Base-by-base conservation (phyloP, 768 basidiomycete genomes). In the Amanita pallidorosea region DNA sequence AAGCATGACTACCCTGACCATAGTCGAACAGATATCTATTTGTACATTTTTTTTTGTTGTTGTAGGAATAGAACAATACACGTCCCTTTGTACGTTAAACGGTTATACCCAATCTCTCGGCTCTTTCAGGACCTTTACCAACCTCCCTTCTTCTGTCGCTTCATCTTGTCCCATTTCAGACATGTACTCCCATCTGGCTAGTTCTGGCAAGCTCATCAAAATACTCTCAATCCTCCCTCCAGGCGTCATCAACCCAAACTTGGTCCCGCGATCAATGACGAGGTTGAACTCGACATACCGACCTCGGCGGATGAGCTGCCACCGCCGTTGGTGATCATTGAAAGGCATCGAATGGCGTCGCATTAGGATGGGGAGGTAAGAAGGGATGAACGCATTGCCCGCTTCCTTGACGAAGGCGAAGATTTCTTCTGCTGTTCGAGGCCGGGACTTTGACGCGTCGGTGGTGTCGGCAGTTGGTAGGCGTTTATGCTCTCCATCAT, bases 271-370 rank as follows among this genome's bases (percentile, higher is more conserved):
- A 60, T 93, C 90, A 56, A 84, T 81, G 9, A 92, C 81, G 55
- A 94, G 65, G 64, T 93, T 93, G 68, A 93, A 99, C 65, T 99
- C 95, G 47, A 95, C 95, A 61, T 97, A 95, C 55, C 94, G 76
- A 1, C 94, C 94, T 22, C 94, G 73, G 37, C 96, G 75, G 23
- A 99, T 59, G 49, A 95, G 78, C 65, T 98, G 95, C 96, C 96
- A 99, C 45, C 94, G 75, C 44, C 92, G 78, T 54, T 89, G 72
- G 27, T 74, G 68, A 3, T 85, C 82, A 4, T 79, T 78, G 56
- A 70, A 80, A 22, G 81, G 76, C 45, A 74, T 76, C 8, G 61
- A 53, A 47, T 73, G 71, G 9, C 88, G 76, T 33, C 70, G 70
- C 51, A 74, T 58, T 38, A 99, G 72, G 62, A 98, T 86, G 17